Conservation (phyloP, 192 early-diverging fungal genomes). For the Backusella mclennaniae region DNA sequence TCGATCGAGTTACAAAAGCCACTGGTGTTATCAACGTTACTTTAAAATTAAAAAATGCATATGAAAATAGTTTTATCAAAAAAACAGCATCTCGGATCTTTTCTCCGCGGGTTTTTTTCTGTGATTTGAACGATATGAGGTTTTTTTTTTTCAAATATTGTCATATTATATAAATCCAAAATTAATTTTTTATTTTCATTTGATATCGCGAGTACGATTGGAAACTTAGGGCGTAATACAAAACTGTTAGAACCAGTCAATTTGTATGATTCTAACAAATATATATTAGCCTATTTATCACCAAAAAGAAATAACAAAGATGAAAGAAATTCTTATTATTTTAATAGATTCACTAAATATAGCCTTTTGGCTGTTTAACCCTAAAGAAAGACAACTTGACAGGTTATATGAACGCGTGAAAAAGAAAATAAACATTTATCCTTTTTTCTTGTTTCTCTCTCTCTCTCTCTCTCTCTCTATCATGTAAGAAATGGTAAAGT, state of each 20-base stretch:
- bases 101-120: neutral
- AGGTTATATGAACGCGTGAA: neutral
- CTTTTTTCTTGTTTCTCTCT: neutral
- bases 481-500: neutral
- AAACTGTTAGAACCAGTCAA: neutral
- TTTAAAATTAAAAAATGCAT: neutral
- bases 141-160: neutral
- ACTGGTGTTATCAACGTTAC: neutral
- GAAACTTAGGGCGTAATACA: neutral
- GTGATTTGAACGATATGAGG: neutral
- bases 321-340: neutral
- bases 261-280: neutral
- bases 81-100: neutral
- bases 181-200: neutral
- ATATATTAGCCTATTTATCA: neutral
- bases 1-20: neutral
- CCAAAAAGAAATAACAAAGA: neutral
- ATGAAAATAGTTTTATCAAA: neutral
- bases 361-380: too few relatives aligned
- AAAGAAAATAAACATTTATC: neutral
- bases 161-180: neutral
- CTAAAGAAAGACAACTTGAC: neutral
- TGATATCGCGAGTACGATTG: neutral
- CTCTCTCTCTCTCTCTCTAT: neutral
- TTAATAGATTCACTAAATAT: too few relatives aligned